Conservation (phyloP, 1,284 basidiomycete species). For the Malassezia arunalokei region DNA sequence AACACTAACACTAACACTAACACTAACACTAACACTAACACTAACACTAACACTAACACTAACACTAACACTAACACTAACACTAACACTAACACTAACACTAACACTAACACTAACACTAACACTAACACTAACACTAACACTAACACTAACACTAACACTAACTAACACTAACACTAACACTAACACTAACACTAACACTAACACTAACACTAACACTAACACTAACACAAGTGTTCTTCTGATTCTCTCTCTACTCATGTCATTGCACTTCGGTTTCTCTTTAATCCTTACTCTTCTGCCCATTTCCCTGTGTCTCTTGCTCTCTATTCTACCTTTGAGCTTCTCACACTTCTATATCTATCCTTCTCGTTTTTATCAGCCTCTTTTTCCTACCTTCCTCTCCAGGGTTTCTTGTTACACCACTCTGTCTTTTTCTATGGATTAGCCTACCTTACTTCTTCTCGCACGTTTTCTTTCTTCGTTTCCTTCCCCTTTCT, state of each 20-base stretch:
- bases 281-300: neutral
- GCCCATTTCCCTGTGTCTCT: no score
- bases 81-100: neutral
- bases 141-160: neutral
- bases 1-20: neutral
- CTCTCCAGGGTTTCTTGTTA: no score
- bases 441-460: no score
- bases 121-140: neutral
- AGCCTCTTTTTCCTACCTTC: no score
- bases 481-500: neutral
- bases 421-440: no score
- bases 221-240: neutral
- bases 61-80: neutral
- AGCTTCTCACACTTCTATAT: no score
- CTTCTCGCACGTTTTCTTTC: neutral
- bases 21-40: neutral
- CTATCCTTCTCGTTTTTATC: no score
- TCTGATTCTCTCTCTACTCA: no score
- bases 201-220: neutral
- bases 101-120: neutral
- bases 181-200: neutral
- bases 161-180: neutral
- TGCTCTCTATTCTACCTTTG: neutral
- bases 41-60: neutral
- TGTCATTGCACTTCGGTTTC: neutral